A percentile compares a stretch with the other conserved stretches of the same genome.
phyloP scores from a whole-genome alignment of 1,139 yeast genomes.

The Yamadazyma dendronema region DNA sequence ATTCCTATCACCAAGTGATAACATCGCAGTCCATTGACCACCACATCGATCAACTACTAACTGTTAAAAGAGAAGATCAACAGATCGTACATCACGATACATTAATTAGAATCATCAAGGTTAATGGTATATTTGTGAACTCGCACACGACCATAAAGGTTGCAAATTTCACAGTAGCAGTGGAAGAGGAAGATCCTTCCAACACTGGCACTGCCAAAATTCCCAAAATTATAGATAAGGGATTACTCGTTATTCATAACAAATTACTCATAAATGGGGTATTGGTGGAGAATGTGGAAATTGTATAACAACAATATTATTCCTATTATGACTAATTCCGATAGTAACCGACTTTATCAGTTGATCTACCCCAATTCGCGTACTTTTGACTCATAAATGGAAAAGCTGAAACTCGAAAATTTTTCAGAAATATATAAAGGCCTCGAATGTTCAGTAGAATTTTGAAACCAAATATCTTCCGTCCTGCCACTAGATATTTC shows the following conservation, averaged over 20 bases:
- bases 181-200: conserved; percentile 1
- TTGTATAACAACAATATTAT: no score
- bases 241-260: conserved; percentile 4
- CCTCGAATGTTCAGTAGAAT: conserved; percentile 1
- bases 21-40: conserved; percentile 23
- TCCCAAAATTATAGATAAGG: neutral
- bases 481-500: neutral
- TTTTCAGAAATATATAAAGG: conserved; percentile 2
- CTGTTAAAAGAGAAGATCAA: conserved; percentile 1
- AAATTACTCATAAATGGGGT: conserved; percentile 13
- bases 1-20: conserved; percentile 24
- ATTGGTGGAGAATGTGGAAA: conserved; percentile 12
- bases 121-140: conserved; percentile 35
- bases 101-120: conserved; percentile 22
- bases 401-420: no score
- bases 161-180: conserved; percentile 7
- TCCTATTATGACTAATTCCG: no score
- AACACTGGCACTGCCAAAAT: neutral
- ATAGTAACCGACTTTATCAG: conserved; percentile 2
- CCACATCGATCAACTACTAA: conserved; percentile 3
- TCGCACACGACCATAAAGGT: conserved; percentile 12
- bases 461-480: conserved; percentile 1
- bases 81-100: conserved; percentile 2
- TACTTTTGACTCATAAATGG: conserved; percentile 8
- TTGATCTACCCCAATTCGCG: conserved; percentile 6